Percentiles rank a stretch among this genome's conserved stretches.
These are phyloP conservation scores for Erysimum cheiranthoides DNA, from an alignment of 345 rosid genomes.

Conservation along the genomic window DNA sequence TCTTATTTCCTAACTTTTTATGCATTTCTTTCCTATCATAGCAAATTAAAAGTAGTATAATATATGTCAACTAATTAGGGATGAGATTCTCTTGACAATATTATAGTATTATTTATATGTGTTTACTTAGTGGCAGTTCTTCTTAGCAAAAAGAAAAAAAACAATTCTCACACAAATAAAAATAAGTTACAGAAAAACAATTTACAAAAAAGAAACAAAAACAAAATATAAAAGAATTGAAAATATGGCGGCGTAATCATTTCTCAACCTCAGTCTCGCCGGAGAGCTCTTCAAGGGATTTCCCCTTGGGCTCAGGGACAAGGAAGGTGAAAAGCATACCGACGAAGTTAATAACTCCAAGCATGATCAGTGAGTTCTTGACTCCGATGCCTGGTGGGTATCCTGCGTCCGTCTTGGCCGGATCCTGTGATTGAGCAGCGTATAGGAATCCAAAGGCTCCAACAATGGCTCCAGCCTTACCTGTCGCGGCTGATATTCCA, in stretches of 20 bases:
- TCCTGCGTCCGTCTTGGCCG: slow-evolving; percentile 51
- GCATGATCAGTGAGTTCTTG: slow-evolving; percentile 49
- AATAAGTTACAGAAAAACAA: neutral
- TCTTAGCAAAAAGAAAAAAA: too few relatives aligned
- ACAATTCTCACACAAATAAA: neutral
- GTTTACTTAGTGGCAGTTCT: too few relatives aligned
- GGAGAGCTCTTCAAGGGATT: slow-evolving; percentile 61
- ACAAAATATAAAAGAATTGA: neutral
- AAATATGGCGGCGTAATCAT: neutral
- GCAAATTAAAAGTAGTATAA: too few relatives aligned
- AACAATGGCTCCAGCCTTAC: slow-evolving; percentile 70
- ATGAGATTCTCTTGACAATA: too few relatives aligned
- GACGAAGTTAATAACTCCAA: slow-evolving; percentile 49
- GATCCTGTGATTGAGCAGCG: slow-evolving; percentile 50
- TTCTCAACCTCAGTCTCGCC: slow-evolving; percentile 54
- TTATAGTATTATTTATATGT: too few relatives aligned
- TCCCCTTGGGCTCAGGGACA: slow-evolving; percentile 62
- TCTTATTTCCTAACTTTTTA: too few relatives aligned
- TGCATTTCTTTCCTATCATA: too few relatives aligned
- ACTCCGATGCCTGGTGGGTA: slow-evolving; percentile 60
- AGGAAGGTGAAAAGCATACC: slow-evolving; percentile 59
- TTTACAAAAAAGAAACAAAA: neutral
- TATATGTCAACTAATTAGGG: too few relatives aligned
- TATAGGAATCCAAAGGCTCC: slow-evolving; percentile 76
- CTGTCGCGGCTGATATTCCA: slow-evolving; percentile 72